Conservation (phyloP, 1,139 yeast genomes). For the Blastobotrys illinoisensis region DNA sequence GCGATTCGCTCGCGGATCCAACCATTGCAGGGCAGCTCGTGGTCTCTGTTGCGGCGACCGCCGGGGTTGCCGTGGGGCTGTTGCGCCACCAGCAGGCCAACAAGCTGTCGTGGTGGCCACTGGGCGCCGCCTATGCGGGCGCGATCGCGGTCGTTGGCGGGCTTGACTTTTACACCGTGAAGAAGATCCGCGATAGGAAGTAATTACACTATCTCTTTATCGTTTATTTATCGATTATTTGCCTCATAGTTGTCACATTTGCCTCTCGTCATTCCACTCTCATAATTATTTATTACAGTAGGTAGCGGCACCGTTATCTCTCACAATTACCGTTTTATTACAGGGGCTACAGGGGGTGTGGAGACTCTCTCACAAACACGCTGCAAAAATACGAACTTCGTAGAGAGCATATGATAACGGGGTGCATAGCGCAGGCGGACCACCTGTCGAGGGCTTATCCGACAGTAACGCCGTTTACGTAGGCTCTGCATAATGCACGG, state of each 20-base stretch:
- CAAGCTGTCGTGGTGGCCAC: conserved; percentile 13
- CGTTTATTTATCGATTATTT: no score
- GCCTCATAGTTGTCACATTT: no score
- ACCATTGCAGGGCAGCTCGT: conserved; percentile 43
- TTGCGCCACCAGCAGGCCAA: conserved; percentile 9
- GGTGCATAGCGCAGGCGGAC: background rate
- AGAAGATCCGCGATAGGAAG: conserved; percentile 4
- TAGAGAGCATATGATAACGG: background rate
- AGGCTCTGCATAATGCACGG: background rate
- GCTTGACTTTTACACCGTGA: conserved; percentile 8
- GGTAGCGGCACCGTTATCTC: background rate
- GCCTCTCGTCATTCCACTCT: no score
- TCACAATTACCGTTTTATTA: background rate
- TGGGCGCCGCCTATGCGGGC: conserved; percentile 10
- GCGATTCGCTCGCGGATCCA: conserved; percentile 41
- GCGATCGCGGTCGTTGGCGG: conserved; percentile 11
- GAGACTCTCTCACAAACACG: background rate
- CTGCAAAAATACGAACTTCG: background rate
- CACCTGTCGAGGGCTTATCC: background rate
- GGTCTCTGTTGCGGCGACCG: conserved; percentile 39
- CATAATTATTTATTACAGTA: no score
- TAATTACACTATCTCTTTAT: no score
- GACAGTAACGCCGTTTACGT: background rate
- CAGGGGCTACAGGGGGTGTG: background rate
- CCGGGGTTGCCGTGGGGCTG: conserved; percentile 29